Evolutionary conservation across 257 asterid species (phyloP).

Genomic region (Nemophila menziesii): DNA sequence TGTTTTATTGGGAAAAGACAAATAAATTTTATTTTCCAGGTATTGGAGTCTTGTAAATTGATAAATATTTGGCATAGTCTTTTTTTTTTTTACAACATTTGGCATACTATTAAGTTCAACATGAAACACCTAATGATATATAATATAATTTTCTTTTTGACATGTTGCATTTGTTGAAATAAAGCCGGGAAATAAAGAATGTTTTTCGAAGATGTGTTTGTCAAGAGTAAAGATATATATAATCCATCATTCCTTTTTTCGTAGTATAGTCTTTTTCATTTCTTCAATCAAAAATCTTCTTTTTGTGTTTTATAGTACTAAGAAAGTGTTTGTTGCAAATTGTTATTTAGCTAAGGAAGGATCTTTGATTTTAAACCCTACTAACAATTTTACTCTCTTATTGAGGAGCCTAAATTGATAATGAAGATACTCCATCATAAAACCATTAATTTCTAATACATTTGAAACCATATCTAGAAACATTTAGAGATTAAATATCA

Average conservation of each 20-base stretch:
- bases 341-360: too few species aligned
- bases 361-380: too few species aligned
- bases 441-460: too few species aligned
- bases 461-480: too few species aligned
- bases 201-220: neutral
- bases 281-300: neutral
- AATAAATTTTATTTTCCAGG: neutral
- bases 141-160: neutral
- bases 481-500: too few species aligned
- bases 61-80: neutral
- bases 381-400: too few species aligned
- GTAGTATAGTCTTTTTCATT: too few species aligned
- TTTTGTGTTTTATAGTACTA: neutral
- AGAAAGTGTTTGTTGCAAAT: neutral
- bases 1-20: neutral
- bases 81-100: too few species aligned
- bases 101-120: neutral
- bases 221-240: too few species aligned
- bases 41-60: neutral
- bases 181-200: neutral
- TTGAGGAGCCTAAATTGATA: too few species aligned
- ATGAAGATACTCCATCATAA: too few species aligned
- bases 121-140: neutral
- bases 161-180: neutral
- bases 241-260: too few species aligned